Base-by-base conservation (phyloP, 306 rosid species). In the Argentina anserina region DNA sequence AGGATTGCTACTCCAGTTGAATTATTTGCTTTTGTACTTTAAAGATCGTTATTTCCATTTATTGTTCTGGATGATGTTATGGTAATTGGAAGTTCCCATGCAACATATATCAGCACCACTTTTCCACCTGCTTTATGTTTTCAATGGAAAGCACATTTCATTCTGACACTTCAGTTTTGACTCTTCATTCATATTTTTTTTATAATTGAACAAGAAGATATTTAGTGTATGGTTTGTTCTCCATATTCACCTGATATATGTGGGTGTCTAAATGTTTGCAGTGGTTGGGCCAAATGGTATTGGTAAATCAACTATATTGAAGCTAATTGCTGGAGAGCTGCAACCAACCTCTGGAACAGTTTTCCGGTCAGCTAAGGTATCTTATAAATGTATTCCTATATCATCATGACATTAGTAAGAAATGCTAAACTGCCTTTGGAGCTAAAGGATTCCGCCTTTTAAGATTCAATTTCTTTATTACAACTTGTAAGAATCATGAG, bases 201-300 rank as follows among this genome's bases (percentile, higher is more conserved):
- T 36, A 34, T 37, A 25, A 37, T 29, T 53, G 18, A 31, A 28
- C 33, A 31, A 14, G 34, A 23, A 55, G 7, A 7, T 52, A 9
- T 68, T 56, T 70, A 41, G 23, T 5, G 17, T 33, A 69, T 34
- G 77, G 69, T 58, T 78, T 21, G 45, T 65, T 73, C 63, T 53
- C 42, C 59, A 70, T 71, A 40, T 62, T 56, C 42, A 41, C 70
- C 43, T 62, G 73, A 65, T 81, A 47, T 59, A 56, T 65, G 25
- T 75, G 67, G 62, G 46, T 75, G 41, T 78, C 25, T 73, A 74
- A 62, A 55, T 80, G 62, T 76, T 83, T 88, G 79, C 96, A 95
- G 99, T 95, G 99, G 99, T 95, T 71, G 99, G 99, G 56, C 99
- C 99, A 69, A 95, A 95, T 81, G 99, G 99, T 7, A 95, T 95